phyloP scores from a whole-genome alignment of 2,329 filamentous ascomycete genomes.

The Trichoderma atrobrunneum region DNA sequence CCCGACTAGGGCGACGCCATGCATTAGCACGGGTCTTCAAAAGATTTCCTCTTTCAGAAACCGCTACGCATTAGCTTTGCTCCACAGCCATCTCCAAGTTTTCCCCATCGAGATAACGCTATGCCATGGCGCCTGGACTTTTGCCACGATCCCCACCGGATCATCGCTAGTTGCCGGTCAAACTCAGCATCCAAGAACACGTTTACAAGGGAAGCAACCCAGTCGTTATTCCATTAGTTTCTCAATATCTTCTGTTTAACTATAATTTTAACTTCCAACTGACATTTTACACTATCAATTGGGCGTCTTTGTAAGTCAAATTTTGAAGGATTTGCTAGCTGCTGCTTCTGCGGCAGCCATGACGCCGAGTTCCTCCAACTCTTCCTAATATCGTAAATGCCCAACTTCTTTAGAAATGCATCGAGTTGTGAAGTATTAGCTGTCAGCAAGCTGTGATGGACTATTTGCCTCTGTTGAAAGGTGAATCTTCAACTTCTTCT shows the following conservation, averaged over 20 bases:
- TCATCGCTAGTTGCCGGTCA: background rate
- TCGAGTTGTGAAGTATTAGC: background rate
- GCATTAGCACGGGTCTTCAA: background rate
- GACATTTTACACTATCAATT: background rate
- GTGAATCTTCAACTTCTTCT: background rate
- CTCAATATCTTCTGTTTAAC: background rate
- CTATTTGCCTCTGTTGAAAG: background rate
- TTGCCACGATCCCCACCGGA: background rate
- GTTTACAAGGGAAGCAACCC: background rate
- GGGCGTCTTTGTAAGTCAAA: background rate
- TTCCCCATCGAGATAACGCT: background rate
- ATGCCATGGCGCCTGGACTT: background rate
- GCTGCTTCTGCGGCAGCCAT: background rate
- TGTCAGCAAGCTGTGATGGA: background rate
- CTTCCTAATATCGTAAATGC: background rate
- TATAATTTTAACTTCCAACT: background rate
- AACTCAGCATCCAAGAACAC: background rate
- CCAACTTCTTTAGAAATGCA: background rate
- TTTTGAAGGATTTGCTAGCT: background rate
- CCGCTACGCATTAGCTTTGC: background rate
- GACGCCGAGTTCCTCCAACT: background rate
- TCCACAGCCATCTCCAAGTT: background rate
- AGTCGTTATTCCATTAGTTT: background rate
- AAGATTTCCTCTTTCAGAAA: slow-evolving; percentile 3
- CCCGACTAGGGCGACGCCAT: background rate